A percentile compares a stretch with the other conserved stretches of the same genome.
Conservation (phyloP, 2,329 filamentous ascomycete species). For the Daldinia sp. region DNA sequence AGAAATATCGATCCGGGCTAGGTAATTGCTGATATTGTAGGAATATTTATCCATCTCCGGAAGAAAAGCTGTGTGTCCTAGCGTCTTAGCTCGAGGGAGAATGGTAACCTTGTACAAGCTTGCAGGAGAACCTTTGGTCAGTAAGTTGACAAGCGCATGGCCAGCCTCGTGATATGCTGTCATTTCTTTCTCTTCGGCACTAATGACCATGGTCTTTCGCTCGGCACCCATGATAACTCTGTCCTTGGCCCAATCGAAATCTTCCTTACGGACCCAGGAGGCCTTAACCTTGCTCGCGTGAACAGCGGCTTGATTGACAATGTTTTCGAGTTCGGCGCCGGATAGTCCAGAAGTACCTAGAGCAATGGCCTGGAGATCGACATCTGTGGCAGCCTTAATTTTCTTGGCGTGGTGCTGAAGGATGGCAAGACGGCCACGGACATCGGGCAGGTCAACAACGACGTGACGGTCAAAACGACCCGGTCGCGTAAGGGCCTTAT, state of each 20-base stretch:
- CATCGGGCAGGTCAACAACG: slow-evolving; percentile 88
- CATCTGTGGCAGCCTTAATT: slow-evolving; percentile 82
- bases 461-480: slow-evolving; percentile 97
- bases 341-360: slow-evolving; percentile 92
- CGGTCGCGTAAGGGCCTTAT: slow-evolving; percentile 93
- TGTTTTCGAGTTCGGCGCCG: slow-evolving; percentile 94
- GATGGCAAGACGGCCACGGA: slow-evolving; percentile 91
- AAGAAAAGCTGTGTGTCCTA: slow-evolving; percentile 89
- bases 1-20: slow-evolving; percentile 81
- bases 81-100: slow-evolving; percentile 85
- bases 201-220: slow-evolving; percentile 88
- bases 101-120: slow-evolving; percentile 98
- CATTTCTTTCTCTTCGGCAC: slow-evolving; percentile 92
- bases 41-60: slow-evolving; percentile 95
- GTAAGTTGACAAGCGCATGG: slow-evolving; percentile 90
- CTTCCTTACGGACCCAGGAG: slow-evolving; percentile 77
- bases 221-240: slow-evolving; percentile 98
- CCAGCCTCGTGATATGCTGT: slow-evolving; percentile 98
- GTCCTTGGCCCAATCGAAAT: slow-evolving; percentile 98
- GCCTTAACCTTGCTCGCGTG: slow-evolving; percentile 91
- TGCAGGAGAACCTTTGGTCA: slow-evolving; percentile 76
- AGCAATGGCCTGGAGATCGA: slow-evolving; percentile 86
- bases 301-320: slow-evolving; percentile 95
- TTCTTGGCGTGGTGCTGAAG: slow-evolving; percentile 94
- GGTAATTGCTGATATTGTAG: slow-evolving; percentile 84